Percentiles rank a stretch among this genome's conserved stretches.
Conservation (phyloP, 176 grass and related monocot species). For the Juncus inflexus region DNA sequence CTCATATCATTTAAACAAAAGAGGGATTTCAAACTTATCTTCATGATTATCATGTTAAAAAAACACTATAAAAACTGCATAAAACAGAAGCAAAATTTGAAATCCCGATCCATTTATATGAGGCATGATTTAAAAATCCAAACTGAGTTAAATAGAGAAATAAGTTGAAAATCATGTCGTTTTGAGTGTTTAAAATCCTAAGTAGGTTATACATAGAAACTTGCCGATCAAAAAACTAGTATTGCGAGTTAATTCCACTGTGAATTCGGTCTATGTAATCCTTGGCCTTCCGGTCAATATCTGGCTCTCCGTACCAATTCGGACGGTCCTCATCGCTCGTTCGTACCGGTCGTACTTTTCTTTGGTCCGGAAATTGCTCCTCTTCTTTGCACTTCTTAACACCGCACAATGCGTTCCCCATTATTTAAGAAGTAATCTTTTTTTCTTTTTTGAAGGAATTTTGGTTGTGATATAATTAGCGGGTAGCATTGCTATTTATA, state of each 20-base stretch:
- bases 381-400: constrained; percentile 4
- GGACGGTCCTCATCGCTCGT: constrained; percentile 11
- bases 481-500: not conserved
- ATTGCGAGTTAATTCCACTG: not conserved
- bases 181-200: no score
- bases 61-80: no score
- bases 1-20: no score
- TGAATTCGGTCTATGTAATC: constrained; percentile 23
- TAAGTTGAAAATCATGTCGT: no score
- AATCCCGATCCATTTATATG: no score
- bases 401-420: constrained; percentile 17
- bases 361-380: not conserved
- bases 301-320: constrained; percentile 18
- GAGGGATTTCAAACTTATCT: no score
- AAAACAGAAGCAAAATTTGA: no score
- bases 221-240: not conserved
- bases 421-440: not conserved
- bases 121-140: no score
- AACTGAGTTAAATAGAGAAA: no score
- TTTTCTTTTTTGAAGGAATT: not conserved
- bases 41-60: no score
- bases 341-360: not conserved
- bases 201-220: no score
- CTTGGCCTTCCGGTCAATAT: constrained; percentile 22
- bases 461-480: not conserved